phyloP scores from a whole-genome alignment of 2,329 filamentous ascomycete species.

The Leptographium galeiforme region DNA sequence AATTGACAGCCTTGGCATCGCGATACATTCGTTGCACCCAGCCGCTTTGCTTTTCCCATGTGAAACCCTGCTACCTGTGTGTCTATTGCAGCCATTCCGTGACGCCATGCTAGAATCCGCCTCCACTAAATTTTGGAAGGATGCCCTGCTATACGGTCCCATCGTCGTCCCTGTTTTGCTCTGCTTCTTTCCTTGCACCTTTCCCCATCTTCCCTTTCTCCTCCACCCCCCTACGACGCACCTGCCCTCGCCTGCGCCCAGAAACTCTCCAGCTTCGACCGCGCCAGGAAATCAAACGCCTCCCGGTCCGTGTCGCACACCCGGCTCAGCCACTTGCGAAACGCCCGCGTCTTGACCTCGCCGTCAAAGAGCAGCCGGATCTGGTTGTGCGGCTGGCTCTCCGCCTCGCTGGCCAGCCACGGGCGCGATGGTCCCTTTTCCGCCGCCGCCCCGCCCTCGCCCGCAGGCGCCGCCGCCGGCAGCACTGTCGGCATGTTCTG shows the following conservation, averaged over 20 bases:
- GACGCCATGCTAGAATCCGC: neutral
- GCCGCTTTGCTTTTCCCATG: neutral
- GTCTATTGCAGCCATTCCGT: neutral
- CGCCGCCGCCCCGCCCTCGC: neutral
- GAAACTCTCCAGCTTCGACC: conserved; percentile 87
- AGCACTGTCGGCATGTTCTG: conserved; percentile 58
- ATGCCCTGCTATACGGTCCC: neutral
- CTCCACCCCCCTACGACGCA: neutral
- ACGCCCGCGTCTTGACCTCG: conserved; percentile 64
- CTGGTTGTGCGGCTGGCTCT: conserved; percentile 69
- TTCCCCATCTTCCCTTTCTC: neutral
- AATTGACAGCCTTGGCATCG: neutral
- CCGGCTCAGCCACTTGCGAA: conserved; percentile 78
- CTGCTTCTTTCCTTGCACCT: neutral
- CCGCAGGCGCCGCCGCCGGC: conserved; percentile 2
- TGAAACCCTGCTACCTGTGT: neutral
- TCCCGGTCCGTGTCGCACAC: conserved; percentile 89
- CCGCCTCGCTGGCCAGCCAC: conserved; percentile 72
- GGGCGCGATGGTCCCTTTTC: conserved; percentile 46
- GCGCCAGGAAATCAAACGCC: conserved; percentile 64
- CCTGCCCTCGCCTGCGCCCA: conserved; percentile 54
- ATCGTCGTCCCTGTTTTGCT: neutral
- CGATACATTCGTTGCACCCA: neutral
- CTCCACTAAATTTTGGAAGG: neutral
- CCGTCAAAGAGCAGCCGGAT: conserved; percentile 85